Percentiles rank a stretch among this genome's conserved stretches.
Conservation (phyloP, 2,329 filamentous ascomycete genomes). For the Sclerotinia borealis region DNA sequence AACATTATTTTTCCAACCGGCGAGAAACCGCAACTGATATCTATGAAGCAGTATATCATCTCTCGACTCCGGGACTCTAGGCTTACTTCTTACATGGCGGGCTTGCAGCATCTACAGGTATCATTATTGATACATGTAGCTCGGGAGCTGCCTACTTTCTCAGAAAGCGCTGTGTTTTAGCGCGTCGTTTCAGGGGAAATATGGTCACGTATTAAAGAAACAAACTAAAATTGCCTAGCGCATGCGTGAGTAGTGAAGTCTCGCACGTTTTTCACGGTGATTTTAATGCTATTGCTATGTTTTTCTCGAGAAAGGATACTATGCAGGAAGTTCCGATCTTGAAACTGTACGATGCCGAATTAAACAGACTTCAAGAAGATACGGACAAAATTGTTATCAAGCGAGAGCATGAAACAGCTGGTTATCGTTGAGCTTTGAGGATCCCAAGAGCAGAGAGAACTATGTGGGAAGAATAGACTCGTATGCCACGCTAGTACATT, state of each 20-base stretch:
- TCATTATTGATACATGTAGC: not conserved
- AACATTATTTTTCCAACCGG: conserved; percentile 39
- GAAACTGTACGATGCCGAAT: too few relatives aligned
- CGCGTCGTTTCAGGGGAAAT: not conserved
- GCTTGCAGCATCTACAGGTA: not conserved
- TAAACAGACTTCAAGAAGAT: not conserved
- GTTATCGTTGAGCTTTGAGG: not conserved
- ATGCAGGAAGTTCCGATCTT: too few relatives aligned
- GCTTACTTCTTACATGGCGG: not conserved
- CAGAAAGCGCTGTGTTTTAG: not conserved
- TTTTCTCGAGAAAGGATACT: too few relatives aligned
- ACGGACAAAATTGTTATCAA: not conserved
- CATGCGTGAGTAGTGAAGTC: too few relatives aligned
- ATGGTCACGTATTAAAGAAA: not conserved
- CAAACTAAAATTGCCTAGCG: not conserved
- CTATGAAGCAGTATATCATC: conserved; percentile 3
- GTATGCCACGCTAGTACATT: not conserved
- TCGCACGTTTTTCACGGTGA: too few relatives aligned
- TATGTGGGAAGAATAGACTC: too few relatives aligned
- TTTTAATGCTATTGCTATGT: too few relatives aligned
- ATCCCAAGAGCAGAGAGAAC: not conserved
- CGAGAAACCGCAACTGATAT: conserved; percentile 39
- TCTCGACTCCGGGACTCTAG: not conserved
- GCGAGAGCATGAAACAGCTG: not conserved
- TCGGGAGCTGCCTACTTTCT: not conserved